Evolutionary conservation across 2,329 filamentous ascomycete genomes (phyloP).

Genomic region (Trichoderma lentiforme): DNA sequence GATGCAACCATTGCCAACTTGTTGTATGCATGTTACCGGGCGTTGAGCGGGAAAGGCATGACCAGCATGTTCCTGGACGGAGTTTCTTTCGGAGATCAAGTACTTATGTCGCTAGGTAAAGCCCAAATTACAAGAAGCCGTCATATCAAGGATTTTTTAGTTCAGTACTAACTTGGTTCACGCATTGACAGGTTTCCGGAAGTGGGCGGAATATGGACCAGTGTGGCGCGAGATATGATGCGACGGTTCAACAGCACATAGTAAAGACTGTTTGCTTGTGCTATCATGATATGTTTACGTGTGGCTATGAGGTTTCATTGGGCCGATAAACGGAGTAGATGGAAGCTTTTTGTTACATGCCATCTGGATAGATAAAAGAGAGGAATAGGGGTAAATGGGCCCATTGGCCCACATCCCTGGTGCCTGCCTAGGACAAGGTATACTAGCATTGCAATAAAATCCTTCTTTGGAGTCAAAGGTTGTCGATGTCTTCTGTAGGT

Average conservation of each 20-base stretch:
- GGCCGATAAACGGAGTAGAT: background rate
- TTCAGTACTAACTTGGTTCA: background rate
- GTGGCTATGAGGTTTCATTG: background rate
- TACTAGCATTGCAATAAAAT: background rate
- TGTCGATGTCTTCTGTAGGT: background rate
- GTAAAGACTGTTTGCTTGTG: background rate
- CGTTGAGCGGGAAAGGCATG: constrained; percentile 49
- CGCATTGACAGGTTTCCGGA: constrained; percentile 48
- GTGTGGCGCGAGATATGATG: constrained; percentile 46
- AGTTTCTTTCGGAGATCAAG: constrained; percentile 48
- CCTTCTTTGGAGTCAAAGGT: background rate
- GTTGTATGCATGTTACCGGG: constrained; percentile 49
- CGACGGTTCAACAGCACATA: background rate
- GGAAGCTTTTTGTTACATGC: background rate
- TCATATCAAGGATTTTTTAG: background rate
- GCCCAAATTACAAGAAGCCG: background rate
- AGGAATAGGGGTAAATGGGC: background rate
- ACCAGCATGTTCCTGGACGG: constrained; percentile 54
- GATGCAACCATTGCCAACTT: constrained; percentile 53
- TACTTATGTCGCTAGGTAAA: constrained; percentile 52
- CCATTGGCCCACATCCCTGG: background rate
- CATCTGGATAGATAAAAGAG: background rate
- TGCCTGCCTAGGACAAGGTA: background rate
- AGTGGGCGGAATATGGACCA: constrained; percentile 57
- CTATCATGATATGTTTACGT: no score